A percentile compares a stretch with the other conserved stretches of the same genome.
Evolutionary conservation across 306 rosid genomes (phyloP).

Genomic region (Prunus mira): DNA sequence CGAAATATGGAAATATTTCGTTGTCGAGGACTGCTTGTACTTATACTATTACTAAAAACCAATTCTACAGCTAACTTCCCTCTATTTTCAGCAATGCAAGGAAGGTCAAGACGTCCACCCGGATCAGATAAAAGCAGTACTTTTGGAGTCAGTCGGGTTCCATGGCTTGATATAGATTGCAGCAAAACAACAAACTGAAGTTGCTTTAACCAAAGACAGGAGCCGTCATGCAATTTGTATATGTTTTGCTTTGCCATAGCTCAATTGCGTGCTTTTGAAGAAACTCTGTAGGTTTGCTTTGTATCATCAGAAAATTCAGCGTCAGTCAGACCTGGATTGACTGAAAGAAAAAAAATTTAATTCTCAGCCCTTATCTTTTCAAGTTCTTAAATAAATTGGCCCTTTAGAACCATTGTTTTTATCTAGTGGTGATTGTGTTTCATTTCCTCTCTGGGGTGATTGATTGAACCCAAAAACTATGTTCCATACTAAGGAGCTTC

Average conservation of each 20-base stretch:
- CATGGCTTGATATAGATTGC: constrained; percentile 51
- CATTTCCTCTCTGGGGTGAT: no score
- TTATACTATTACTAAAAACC: neutral
- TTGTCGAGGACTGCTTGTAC: neutral
- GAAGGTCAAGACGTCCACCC: constrained; percentile 74
- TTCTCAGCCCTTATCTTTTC: neutral
- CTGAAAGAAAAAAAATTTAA: neutral
- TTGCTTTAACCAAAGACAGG: constrained; percentile 2
- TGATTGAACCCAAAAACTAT: no score
- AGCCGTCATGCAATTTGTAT: neutral
- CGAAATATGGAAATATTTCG: no score
- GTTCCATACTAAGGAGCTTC: no score
- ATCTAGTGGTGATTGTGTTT: neutral
- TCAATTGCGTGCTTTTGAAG: neutral
- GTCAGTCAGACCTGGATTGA: constrained; percentile 9
- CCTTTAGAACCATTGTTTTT: neutral
- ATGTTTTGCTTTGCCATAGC: constrained; percentile 10
- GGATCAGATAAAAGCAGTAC: constrained; percentile 80
- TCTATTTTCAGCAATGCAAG: constrained; percentile 68
- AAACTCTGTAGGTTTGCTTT: neutral
- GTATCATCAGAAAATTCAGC: constrained; percentile 6
- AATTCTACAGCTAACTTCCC: neutral
- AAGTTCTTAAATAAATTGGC: constrained; percentile 3
- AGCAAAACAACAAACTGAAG: constrained; percentile 1
- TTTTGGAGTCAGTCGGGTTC: constrained; percentile 75